A percentile compares a stretch with the other conserved stretches of the same genome.
Evolutionary conservation across 345 rosid genomes (phyloP).

Genomic region (Eutrema japonicum): DNA sequence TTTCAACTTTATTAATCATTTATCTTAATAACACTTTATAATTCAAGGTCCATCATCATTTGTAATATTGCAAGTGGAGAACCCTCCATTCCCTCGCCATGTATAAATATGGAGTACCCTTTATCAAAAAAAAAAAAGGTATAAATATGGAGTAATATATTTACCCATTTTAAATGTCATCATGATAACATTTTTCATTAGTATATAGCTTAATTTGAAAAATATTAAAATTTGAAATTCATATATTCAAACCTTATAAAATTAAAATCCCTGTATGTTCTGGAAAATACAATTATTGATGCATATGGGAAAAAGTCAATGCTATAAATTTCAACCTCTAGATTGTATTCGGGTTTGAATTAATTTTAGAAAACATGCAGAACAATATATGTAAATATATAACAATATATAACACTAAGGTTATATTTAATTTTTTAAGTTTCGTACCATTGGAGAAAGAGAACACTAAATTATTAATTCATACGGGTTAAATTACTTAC

Average conservation of each 20-base stretch:
- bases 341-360: not conserved
- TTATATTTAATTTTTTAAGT: not conserved
- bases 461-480: not conserved
- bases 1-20: conserved; percentile 42
- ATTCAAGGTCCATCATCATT: conserved; percentile 43
- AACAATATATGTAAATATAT: not conserved
- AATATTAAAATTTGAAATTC: conserved; percentile 4
- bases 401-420: not conserved
- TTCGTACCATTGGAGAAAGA: conserved; percentile 1
- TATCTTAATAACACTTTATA: conserved; percentile 34
- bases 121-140: too few relatives aligned
- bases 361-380: conserved; percentile 25
- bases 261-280: conserved; percentile 34
- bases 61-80: conserved; percentile 45
- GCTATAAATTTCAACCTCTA: conserved; percentile 16
- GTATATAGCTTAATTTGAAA: conserved; percentile 13
- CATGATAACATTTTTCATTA: conserved; percentile 37
- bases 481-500: conserved; percentile 25
- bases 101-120: conserved; percentile 5
- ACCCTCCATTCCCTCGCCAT: conserved; percentile 34
- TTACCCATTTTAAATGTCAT: conserved; percentile 24
- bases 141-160: conserved; percentile 6
- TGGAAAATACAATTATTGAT: conserved; percentile 33
- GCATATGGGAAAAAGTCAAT: conserved; percentile 30
- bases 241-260: conserved; percentile 35